phyloP scores from a whole-genome alignment of 345 rosid genomes.

The Lumnitzera littorea region DNA sequence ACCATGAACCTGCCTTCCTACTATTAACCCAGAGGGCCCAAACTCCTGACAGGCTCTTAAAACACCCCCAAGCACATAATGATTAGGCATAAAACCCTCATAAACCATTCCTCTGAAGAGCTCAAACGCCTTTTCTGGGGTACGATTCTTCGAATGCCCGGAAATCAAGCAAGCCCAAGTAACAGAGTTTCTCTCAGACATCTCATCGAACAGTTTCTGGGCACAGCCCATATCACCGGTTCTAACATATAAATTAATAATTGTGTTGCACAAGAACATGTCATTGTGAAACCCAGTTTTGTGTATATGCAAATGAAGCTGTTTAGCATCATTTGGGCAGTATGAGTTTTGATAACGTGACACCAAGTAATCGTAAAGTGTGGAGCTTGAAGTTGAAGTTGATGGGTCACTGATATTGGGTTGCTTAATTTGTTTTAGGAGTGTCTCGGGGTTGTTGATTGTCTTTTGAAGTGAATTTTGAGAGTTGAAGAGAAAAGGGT shows the following conservation, averaged over 20 bases:
- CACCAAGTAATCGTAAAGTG: constrained; percentile 26
- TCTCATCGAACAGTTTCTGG: constrained; percentile 60
- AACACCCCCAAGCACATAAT: constrained; percentile 60
- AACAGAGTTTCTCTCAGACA: constrained; percentile 60
- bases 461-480: constrained; percentile 4
- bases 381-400: constrained; percentile 8
- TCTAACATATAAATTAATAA: constrained; percentile 41
- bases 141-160: constrained; percentile 50
- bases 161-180: constrained; percentile 84
- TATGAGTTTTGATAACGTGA: constrained; percentile 19
- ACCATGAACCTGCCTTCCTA: constrained; percentile 79
- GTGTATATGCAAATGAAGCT: constrained; percentile 35
- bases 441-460: constrained; percentile 9
- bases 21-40: constrained; percentile 27
- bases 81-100: constrained; percentile 43
- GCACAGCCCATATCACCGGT: constrained; percentile 43
- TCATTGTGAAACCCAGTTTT: constrained; percentile 46
- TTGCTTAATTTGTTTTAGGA: neutral
- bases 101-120: constrained; percentile 47
- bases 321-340: constrained; percentile 30
- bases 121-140: constrained; percentile 39
- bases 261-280: constrained; percentile 60
- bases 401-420: neutral
- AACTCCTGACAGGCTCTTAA: constrained; percentile 66
- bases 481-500: constrained; percentile 7